These are phyloP conservation scores for Aplosporella prunicola DNA, from an alignment of 2,329 filamentous ascomycete genomes.

Conservation along the genomic window DNA sequence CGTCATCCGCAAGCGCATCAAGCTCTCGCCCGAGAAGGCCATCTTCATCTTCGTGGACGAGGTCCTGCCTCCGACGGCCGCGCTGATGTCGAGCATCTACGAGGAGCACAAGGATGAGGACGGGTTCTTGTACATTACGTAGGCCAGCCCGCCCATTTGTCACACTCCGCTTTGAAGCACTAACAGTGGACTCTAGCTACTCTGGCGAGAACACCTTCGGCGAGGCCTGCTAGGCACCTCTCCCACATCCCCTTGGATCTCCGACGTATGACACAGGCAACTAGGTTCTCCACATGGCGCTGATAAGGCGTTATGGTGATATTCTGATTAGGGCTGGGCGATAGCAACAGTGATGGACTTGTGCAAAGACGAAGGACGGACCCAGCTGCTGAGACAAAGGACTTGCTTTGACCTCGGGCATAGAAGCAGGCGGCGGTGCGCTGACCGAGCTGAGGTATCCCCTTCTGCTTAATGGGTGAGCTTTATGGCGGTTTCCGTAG, in stretches of 20 bases:
- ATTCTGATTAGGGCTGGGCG: no score
- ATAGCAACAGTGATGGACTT: no score
- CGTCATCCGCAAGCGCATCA: constrained; percentile 99
- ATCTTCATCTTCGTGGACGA: constrained; percentile 99
- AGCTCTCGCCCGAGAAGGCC: constrained; percentile 98
- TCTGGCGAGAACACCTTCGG: constrained; percentile 99
- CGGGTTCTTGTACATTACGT: constrained; percentile 97
- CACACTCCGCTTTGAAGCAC: no score
- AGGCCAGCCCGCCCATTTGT: constrained; percentile 19
- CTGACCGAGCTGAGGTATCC: no score
- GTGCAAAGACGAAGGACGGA: no score
- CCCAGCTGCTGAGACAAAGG: no score
- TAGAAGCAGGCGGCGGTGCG: no score
- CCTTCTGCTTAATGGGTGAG: no score
- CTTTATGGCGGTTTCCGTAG: no score
- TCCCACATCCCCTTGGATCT: constrained; percentile 5
- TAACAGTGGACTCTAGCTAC: no score
- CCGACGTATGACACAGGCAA: background rate
- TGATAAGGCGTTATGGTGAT: constrained; percentile 20
- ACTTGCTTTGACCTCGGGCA: no score
- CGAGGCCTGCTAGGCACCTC: constrained; percentile 14
- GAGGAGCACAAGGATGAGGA: constrained; percentile 92
- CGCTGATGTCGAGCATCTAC: constrained; percentile 98
- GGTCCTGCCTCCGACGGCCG: constrained; percentile 89
- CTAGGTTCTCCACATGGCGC: constrained; percentile 1